Base-by-base conservation (phyloP, 2,329 filamentous ascomycete genomes). In the Penicillium crustosum region DNA sequence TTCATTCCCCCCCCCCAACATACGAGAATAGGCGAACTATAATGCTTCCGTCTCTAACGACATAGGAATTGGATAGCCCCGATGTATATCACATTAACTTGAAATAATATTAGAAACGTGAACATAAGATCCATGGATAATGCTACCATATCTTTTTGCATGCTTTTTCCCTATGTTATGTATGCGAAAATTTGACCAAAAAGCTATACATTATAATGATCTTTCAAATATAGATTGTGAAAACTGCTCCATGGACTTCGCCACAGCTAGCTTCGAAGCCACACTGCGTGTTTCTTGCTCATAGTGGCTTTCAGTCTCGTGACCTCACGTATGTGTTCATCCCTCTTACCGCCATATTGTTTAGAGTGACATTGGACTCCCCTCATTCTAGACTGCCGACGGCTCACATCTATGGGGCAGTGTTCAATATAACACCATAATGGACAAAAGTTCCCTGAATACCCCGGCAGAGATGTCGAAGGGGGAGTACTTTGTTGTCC, bases 281-380 rank as follows among this genome's bases (percentile, higher is more conserved):
- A 31, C 12, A 13, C 10, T 33, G 31, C 4, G 8, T 35, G 2
- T 35, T 17, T 35, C 13, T 29, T 15, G n/a, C 6, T 17, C 15
- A 21, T 17, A 33, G 12, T 13, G 19, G n/a, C 19, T 23, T 47
- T 33, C n/a, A 23, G 44, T 33, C 13, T 12, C 31, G 0, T 23
- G 21, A 33, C 9, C 3, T 3, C 19, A n/a, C 0, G 19, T 6
- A 35, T 2, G 15, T 6, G 8, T 25, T 3, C 8, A 48, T n/a
- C 33, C 25, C 43, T 33, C 35, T 54, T 54, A 54, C 52, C 35
- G 52, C 43, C 23, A 49, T 33, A 33, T 33, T 33, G 12, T 33
- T 33, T 15, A 6, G 12, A 15, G 12, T 33, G 31, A 33, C 31
- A 33, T 33, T 17, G 19, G 45, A 19, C n/a, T n/a, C n/a, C 13